Percentiles rank a stretch among this genome's conserved stretches.
Conservation (phyloP, 495 filamentous ascomycete species). For the Aspergillus cavernicola region DNA sequence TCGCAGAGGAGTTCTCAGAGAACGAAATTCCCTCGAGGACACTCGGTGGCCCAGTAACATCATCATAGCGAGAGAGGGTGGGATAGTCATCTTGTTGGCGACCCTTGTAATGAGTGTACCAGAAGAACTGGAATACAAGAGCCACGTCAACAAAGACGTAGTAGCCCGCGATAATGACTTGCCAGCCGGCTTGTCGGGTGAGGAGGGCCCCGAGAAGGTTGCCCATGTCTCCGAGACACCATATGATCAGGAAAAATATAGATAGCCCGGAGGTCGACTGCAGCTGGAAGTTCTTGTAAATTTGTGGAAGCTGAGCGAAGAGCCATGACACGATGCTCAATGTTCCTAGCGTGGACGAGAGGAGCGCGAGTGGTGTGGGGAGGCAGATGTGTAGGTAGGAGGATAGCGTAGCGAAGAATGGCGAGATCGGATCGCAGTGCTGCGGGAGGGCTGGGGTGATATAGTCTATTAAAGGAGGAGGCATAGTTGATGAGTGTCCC, state of each 20-base stretch:
- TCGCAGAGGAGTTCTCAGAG: conserved; percentile 17
- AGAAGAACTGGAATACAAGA: conserved; percentile 62
- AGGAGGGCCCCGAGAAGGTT: conserved; percentile 64
- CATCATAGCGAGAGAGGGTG: conserved; percentile 19
- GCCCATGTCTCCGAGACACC: conserved; percentile 65
- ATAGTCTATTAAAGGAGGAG: conserved; percentile 28
- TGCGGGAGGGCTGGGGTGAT: conserved; percentile 42
- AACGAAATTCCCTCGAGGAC: conserved; percentile 33
- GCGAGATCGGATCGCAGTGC: conserved; percentile 61
- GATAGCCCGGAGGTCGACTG: conserved; percentile 66
- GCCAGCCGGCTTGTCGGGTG: conserved; percentile 66
- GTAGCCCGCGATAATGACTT: conserved; percentile 64
- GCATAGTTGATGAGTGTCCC: conserved; percentile 19
- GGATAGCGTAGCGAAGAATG: conserved; percentile 56
- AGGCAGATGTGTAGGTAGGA: conserved; percentile 61
- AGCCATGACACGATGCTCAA: conserved; percentile 69
- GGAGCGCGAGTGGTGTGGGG: conserved; percentile 61
- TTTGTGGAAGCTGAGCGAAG: conserved; percentile 74
- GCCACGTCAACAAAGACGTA: conserved; percentile 65
- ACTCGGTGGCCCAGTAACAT: conserved; percentile 17
- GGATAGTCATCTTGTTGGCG: conserved; percentile 28
- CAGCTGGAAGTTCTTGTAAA: conserved; percentile 65
- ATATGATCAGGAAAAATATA: conserved; percentile 65
- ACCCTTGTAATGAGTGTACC: conserved; percentile 57
- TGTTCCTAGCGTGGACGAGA: conserved; percentile 62